These are phyloP conservation scores for Jackrogersella multiformis DNA, from an alignment of 495 filamentous ascomycete species.

Conservation along the genomic window DNA sequence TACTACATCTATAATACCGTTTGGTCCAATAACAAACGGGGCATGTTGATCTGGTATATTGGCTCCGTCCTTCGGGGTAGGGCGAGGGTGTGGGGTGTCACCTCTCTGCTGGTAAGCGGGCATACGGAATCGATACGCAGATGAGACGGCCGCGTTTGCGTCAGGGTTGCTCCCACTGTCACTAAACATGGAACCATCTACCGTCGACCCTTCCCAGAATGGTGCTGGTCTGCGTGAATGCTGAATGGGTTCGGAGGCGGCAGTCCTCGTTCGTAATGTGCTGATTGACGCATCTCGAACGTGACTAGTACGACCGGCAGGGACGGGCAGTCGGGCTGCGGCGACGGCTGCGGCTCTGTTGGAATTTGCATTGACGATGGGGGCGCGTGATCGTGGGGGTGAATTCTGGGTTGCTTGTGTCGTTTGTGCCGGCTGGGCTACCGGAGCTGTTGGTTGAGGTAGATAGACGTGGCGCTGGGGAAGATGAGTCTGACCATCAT, in stretches of 20 bases:
- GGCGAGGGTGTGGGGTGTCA: conserved; percentile 38
- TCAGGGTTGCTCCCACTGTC: conserved; percentile 46
- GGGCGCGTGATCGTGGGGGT: conserved; percentile 44
- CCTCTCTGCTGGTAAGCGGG: conserved; percentile 37
- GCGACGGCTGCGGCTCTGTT: conserved; percentile 35
- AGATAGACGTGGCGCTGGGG: conserved; percentile 45
- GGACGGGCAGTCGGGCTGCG: conserved; percentile 35
- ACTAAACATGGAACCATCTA: conserved; percentile 47
- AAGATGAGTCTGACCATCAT: conserved; percentile 34
- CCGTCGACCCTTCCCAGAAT: conserved; percentile 48
- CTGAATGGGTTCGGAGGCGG: conserved; percentile 42
- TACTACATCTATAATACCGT: conserved; percentile 45
- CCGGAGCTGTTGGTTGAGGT: conserved; percentile 32
- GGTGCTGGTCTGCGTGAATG: conserved; percentile 35
- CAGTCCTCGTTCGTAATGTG: conserved; percentile 27
- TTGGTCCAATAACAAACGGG: conserved; percentile 42
- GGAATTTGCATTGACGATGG: conserved; percentile 45
- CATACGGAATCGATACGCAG: conserved; percentile 37
- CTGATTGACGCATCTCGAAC: conserved; percentile 40
- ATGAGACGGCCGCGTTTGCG: conserved; percentile 34
- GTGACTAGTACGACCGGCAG: conserved; percentile 35
- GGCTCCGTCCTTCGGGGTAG: conserved; percentile 20
- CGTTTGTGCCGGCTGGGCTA: conserved; percentile 24
- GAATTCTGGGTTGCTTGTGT: conserved; percentile 29
- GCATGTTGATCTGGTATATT: conserved; percentile 31